These are phyloP conservation scores for Fusarium tricinctum DNA, from an alignment of 2,329 filamentous ascomycete genomes.

Conservation along the genomic window DNA sequence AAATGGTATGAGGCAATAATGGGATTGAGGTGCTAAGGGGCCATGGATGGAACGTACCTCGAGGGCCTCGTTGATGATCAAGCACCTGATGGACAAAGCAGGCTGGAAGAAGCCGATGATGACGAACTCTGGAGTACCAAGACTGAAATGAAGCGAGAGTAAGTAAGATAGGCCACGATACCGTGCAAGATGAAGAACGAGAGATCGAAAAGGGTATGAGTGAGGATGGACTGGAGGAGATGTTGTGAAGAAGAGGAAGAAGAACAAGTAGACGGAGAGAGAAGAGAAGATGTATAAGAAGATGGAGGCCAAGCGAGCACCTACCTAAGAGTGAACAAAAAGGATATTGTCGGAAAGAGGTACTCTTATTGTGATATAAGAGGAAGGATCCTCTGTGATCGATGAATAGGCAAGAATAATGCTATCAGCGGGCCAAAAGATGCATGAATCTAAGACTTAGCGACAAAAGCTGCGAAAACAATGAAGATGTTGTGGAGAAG, in stretches of 20 bases:
- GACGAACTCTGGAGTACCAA: slow-evolving; percentile 65
- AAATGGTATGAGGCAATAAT: neutral
- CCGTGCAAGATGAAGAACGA: slow-evolving; percentile 67
- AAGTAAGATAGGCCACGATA: slow-evolving; percentile 72
- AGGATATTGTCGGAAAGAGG: slow-evolving; percentile 37
- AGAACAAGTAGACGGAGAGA: slow-evolving; percentile 28
- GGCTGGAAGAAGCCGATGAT: slow-evolving; percentile 52
- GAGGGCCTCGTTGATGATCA: slow-evolving; percentile 46
- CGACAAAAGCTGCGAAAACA: slow-evolving; percentile 20
- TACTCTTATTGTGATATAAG: slow-evolving; percentile 12
- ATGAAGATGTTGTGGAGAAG: slow-evolving; percentile 4
- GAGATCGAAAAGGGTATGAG: slow-evolving; percentile 53
- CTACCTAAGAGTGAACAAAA: slow-evolving; percentile 45
- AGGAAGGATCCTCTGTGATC: slow-evolving; percentile 31
- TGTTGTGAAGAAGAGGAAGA: slow-evolving; percentile 58
- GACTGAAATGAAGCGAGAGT: slow-evolving; percentile 69
- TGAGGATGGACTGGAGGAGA: slow-evolving; percentile 58
- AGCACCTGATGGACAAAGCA: slow-evolving; percentile 51
- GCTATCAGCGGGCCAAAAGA: slow-evolving; percentile 33
- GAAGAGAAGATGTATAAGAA: slow-evolving; percentile 17
- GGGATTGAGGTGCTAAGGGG: too few relatives aligned
- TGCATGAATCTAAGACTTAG: slow-evolving; percentile 11
- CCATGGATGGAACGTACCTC: slow-evolving; percentile 44
- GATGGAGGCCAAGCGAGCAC: slow-evolving; percentile 26
- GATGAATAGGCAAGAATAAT: slow-evolving; percentile 44